phyloP scores from a whole-genome alignment of 2,329 filamentous ascomycete genomes.

The Hypoxylon sp. region DNA sequence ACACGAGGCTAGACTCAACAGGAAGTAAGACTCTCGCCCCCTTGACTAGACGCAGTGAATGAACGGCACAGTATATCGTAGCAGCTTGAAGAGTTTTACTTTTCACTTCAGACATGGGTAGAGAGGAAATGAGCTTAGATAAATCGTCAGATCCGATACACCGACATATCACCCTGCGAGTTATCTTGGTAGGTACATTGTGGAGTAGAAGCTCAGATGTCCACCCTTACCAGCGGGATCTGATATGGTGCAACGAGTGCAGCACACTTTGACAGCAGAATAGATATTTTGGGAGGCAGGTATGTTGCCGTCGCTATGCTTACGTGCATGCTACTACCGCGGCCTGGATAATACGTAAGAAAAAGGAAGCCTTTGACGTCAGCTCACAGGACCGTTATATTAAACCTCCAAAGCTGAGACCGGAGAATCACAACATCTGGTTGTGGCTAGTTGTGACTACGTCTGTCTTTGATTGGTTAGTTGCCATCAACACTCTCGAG shows the following conservation, averaged over 20 bases:
- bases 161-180: too few relatives aligned
- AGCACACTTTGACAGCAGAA: neutral
- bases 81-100: neutral
- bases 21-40: neutral
- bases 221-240: slow-evolving; percentile 5
- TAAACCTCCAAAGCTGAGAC: slow-evolving; percentile 15
- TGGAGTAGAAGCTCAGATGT: neutral
- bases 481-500: neutral
- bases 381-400: slow-evolving; percentile 21
- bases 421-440: slow-evolving; percentile 25
- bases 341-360: slow-evolving; percentile 10
- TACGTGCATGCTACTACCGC: slow-evolving; percentile 8
- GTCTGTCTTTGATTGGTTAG: slow-evolving; percentile 22
- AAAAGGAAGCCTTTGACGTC: slow-evolving; percentile 37
- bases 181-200: too few relatives aligned
- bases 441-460: neutral
- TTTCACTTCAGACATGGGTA: neutral
- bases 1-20: neutral
- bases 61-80: neutral
- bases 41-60: neutral
- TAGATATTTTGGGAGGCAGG: neutral
- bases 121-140: neutral
- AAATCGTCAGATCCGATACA: neutral
- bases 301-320: slow-evolving; percentile 2
- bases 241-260: slow-evolving; percentile 3